Evolutionary conservation across 2,329 filamentous ascomycete species (phyloP).

Genomic region (Xylariomycetidae sp.): DNA sequence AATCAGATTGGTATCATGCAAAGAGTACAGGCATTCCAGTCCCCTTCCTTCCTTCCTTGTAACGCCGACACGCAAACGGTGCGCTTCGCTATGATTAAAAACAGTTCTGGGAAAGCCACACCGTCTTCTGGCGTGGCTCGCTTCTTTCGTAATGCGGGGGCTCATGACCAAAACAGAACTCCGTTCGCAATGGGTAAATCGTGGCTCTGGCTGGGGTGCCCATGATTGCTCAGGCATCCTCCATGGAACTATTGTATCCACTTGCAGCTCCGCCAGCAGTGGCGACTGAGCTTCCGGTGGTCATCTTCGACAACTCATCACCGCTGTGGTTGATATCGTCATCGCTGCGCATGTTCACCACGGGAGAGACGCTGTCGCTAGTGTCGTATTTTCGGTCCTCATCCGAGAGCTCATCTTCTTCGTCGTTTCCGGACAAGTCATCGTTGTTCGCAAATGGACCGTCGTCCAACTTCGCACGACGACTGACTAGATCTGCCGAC

Average conservation of each 20-base stretch:
- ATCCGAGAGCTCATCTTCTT: constrained; percentile 76
- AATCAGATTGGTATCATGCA: too few species aligned
- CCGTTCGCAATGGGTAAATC: too few species aligned
- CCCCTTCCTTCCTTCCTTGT: too few species aligned
- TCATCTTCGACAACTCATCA: constrained; percentile 72
- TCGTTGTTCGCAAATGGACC: constrained; percentile 70
- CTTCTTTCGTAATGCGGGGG: too few species aligned
- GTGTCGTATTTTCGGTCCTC: constrained; percentile 71
- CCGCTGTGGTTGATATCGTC: constrained; percentile 59
- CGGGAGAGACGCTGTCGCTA: constrained; percentile 60
- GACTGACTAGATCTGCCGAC: constrained; percentile 13
- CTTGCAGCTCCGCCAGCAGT: constrained; percentile 65
- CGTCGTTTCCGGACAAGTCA: constrained; percentile 72
- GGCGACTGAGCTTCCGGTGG: constrained; percentile 77
- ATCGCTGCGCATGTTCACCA: constrained; percentile 60
- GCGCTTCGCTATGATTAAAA: too few species aligned
- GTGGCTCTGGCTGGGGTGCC: too few species aligned
- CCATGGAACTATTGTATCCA: constrained; percentile 70
- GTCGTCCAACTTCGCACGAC: too few species aligned
- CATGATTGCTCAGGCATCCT: constrained; percentile 61
- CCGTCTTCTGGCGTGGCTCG: too few species aligned
- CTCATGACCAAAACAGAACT: too few species aligned
- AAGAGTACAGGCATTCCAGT: too few species aligned
- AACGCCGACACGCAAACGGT: too few species aligned
- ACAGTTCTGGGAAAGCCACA: too few species aligned